These are phyloP conservation scores for Amyloporia xantha DNA, from an alignment of 768 basidiomycete genomes.

Conservation along the genomic window DNA sequence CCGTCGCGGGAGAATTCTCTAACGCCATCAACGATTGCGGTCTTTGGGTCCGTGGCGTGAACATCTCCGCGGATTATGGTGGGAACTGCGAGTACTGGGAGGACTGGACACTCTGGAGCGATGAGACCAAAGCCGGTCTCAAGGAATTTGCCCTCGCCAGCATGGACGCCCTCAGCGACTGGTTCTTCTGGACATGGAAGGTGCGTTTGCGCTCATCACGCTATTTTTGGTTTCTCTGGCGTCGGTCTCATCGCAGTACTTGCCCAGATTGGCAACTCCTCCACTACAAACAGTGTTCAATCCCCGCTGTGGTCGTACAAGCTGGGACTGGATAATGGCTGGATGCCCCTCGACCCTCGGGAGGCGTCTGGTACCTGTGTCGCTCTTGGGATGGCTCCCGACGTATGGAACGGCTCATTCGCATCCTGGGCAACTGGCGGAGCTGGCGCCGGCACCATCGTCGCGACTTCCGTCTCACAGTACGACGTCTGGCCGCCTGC, in stretches of 20 bases:
- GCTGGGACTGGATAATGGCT: conserved; percentile 63
- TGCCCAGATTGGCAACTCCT: conserved; percentile 47
- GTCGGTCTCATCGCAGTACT: too few species aligned
- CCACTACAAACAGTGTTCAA: conserved; percentile 37
- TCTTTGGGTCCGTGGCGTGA: conserved; percentile 32
- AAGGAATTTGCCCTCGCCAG: conserved; percentile 42
- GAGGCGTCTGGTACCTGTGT: conserved; percentile 55
- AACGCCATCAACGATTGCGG: conserved; percentile 62
- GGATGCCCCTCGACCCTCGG: conserved; percentile 71
- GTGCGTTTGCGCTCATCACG: conserved; percentile 21
- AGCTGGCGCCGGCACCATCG: conserved; percentile 43
- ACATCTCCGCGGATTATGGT: conserved; percentile 8
- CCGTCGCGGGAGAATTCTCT: conserved; percentile 69
- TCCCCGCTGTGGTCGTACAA: conserved; percentile 65
- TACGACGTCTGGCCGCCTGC: conserved; percentile 50
- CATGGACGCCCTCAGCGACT: conserved; percentile 63
- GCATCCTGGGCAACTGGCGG: conserved; percentile 61
- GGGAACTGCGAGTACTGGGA: conserved; percentile 34
- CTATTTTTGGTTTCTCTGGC: too few species aligned
- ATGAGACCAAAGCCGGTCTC: conserved; percentile 44
- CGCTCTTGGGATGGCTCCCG: conserved; percentile 37
- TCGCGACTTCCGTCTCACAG: conserved; percentile 29
- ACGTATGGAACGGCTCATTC: conserved; percentile 46
- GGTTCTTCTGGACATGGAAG: conserved; percentile 83
- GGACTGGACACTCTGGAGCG: conserved; percentile 44